Conservation (phyloP, 1,139 yeast species). For the Nakaseomyces nivariensis region DNA sequence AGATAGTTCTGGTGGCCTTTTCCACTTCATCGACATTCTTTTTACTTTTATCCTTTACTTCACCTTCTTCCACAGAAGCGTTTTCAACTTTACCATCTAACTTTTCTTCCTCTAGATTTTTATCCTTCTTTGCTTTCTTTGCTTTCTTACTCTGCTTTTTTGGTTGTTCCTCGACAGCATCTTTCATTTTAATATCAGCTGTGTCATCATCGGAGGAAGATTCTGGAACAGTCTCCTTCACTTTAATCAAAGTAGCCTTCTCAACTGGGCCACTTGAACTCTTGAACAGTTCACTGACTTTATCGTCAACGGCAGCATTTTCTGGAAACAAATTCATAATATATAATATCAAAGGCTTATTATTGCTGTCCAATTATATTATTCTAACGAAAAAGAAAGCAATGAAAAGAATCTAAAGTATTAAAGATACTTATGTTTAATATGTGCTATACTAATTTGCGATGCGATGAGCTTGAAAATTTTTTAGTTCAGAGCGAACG, state of each 20-base stretch:
- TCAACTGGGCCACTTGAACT: background rate
- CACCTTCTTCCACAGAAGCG: conserved; percentile 29
- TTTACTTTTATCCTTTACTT: conserved; percentile 35
- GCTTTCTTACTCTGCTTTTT: conserved; percentile 9
- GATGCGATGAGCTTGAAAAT: conserved; percentile 6
- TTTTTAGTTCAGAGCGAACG: background rate
- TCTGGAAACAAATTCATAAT: conserved; percentile 2
- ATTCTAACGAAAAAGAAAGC: too few species aligned
- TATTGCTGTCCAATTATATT: too few species aligned
- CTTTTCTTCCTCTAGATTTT: conserved; percentile 13
- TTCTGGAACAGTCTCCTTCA: background rate
- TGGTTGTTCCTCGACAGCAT: conserved; percentile 4
- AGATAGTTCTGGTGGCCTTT: conserved; percentile 81
- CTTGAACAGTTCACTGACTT: conserved; percentile 1
- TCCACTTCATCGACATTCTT: conserved; percentile 50
- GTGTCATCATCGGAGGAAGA: background rate
- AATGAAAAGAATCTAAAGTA: too few species aligned
- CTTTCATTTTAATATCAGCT: background rate
- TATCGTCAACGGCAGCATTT: background rate
- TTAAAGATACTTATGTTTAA: too few species aligned
- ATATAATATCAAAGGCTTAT: background rate
- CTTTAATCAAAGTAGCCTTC: conserved; percentile 1
- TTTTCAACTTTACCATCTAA: conserved; percentile 29
- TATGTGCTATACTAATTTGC: conserved; percentile 5
- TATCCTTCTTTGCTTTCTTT: conserved; percentile 6